Base-by-base conservation (phyloP, 139 green algal genomes). In the Parachlorella kessleri region DNA sequence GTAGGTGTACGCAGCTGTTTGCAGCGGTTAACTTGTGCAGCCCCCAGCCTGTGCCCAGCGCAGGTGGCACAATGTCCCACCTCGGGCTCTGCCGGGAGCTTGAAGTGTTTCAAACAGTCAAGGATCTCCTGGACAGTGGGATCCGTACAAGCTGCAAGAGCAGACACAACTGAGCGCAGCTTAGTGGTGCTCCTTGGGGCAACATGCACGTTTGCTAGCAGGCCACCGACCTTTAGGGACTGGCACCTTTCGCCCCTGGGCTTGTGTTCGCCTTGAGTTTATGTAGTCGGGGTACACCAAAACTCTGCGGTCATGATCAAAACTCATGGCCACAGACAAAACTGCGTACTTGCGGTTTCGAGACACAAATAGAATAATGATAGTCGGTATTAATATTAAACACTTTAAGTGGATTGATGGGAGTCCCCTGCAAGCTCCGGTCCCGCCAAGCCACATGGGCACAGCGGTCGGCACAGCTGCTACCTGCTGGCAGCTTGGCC, bases 101-200 rank as follows among this genome's bases (percentile, higher is more conserved):
- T 84, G 6, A 94, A 41, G 6, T 66, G 39, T 3, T 86, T 82
- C 32, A 81, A 82, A 32, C 63, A 70, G 54, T 91, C 87, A 24
- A 71, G 36, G 63, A 94, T 88, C 30, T 94, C 84, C 21, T 82
- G 21, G 0, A 87, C 69, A 30, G 71, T 82, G 14, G 90, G 90
- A 26, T 87, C 78, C 2, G 85, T 79, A 54, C 75, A 84, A 9
- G 78, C 86, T 87, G 82, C 76, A 78, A 28, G 24, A 28, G 53
- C 53, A 55, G 64, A 76, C n/a, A n/a, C n/a, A n/a, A n/a, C n/a
- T n/a, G n/a, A n/a, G n/a, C n/a, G n/a, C n/a, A n/a, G n/a, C n/a
- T n/a, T n/a, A n/a, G n/a, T n/a, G n/a, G n/a, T n/a, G n/a, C n/a
- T n/a, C n/a, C n/a, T n/a, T n/a, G n/a, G n/a, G n/a, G n/a, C n/a